phyloP scores from a whole-genome alignment of 371 early-diverging fungal genomes.

The Mortierella sp. region DNA sequence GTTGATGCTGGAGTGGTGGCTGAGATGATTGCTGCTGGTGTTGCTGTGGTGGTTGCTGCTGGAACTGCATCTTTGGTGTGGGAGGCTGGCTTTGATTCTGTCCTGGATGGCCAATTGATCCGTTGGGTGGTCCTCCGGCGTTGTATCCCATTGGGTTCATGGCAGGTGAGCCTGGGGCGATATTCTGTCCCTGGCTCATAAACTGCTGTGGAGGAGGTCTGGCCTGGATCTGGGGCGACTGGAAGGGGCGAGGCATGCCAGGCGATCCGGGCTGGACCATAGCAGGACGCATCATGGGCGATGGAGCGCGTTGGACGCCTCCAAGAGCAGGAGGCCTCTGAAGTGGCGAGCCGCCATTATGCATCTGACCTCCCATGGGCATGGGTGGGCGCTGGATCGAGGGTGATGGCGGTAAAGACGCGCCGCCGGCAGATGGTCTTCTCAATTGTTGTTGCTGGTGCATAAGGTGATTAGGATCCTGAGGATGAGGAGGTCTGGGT shows the following conservation, averaged over 20 bases:
- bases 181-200: conserved; percentile 37
- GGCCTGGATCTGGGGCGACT: conserved; percentile 48
- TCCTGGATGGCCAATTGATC: conserved; percentile 16
- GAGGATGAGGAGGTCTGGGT: conserved; percentile 33
- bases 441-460: conserved; percentile 38
- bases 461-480: conserved; percentile 33
- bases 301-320: conserved; percentile 41
- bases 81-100: conserved; percentile 48
- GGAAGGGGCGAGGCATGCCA: conserved; percentile 46
- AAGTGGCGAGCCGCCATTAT: conserved; percentile 7
- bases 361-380: conserved; percentile 26
- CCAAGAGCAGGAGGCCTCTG: conserved; percentile 40
- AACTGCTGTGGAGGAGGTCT: conserved; percentile 42
- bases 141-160: conserved; percentile 51
- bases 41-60: conserved; percentile 33
- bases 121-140: conserved; percentile 43
- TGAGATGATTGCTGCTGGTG: conserved; percentile 7
- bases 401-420: conserved; percentile 37
- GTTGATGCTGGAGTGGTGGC: conserved; percentile 19
- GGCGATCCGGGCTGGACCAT: conserved; percentile 54
- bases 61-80: conserved; percentile 40
- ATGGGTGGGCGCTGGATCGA: conserved; percentile 46
- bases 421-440: conserved; percentile 36
- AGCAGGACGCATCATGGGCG: conserved; percentile 53
- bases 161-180: conserved; percentile 43